A percentile compares a stretch with the other conserved stretches of the same genome.
phyloP scores from a whole-genome alignment of 2,329 filamentous ascomycete species.

The Hirsutella minnesotensis region DNA sequence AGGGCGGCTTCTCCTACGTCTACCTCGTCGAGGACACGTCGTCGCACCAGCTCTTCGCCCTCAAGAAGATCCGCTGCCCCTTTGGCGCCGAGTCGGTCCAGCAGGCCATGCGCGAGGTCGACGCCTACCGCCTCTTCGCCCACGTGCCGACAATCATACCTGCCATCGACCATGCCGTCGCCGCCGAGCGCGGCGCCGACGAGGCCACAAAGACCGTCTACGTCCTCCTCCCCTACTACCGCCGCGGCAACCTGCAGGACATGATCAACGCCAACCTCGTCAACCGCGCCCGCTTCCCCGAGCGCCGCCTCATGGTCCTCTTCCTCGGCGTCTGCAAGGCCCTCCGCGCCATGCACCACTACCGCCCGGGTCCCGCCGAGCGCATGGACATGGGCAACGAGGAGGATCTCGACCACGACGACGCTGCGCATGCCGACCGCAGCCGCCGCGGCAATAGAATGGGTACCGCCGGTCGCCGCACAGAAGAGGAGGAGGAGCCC shows the following conservation, averaged over 20 bases:
- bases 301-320: slow-evolving; percentile 74
- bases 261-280: slow-evolving; percentile 98
- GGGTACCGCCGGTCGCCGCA: not conserved
- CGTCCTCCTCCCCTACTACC: slow-evolving; percentile 90
- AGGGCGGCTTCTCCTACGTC: slow-evolving; percentile 97
- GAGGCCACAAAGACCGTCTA: slow-evolving; percentile 82
- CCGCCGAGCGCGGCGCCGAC: slow-evolving; percentile 55
- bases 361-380: slow-evolving; percentile 39
- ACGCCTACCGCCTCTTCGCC: slow-evolving; percentile 85
- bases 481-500: not conserved
- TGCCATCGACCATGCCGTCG: slow-evolving; percentile 70
- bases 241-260: slow-evolving; percentile 90
- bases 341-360: slow-evolving; percentile 83
- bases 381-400: slow-evolving; percentile 40
- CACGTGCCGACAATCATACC: slow-evolving; percentile 79
- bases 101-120: slow-evolving; percentile 91
- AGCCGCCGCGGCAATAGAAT: slow-evolving; percentile 1
- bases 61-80: slow-evolving; percentile 98
- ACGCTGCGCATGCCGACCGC: slow-evolving; percentile 10
- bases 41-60: slow-evolving; percentile 73
- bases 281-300: slow-evolving; percentile 84
- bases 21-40: slow-evolving; percentile 92
- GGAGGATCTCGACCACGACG: slow-evolving; percentile 18
- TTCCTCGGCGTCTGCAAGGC: slow-evolving; percentile 89
- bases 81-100: slow-evolving; percentile 94